These are phyloP conservation scores for Hanseniaspora gamundiae DNA, from an alignment of 1,139 yeast species.

Conservation along the genomic window DNA sequence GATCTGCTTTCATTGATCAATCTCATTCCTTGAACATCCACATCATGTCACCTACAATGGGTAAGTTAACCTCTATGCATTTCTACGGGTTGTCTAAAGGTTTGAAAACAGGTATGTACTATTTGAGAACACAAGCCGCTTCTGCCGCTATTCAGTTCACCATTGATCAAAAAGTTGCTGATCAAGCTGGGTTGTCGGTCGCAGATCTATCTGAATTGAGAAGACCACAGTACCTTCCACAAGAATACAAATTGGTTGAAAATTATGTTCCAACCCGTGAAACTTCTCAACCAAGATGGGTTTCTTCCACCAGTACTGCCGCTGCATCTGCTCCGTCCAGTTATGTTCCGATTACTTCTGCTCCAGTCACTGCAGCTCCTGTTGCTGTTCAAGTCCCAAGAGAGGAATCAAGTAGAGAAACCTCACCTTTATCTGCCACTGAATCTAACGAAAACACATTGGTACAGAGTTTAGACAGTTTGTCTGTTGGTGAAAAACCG, in stretches of 20 bases:
- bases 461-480: constrained; percentile 9
- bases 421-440: constrained; percentile 11
- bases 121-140: constrained; percentile 90
- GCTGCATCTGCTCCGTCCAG: constrained; percentile 2
- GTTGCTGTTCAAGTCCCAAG: constrained; percentile 4
- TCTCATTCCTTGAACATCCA: constrained; percentile 85
- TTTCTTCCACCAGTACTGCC: constrained; percentile 6
- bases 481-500: constrained; percentile 3
- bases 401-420: constrained; percentile 9
- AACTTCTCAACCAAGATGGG: constrained; percentile 16
- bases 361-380: constrained; percentile 5
- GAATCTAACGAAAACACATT: constrained; percentile 15
- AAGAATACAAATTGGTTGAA: constrained; percentile 21
- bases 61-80: constrained; percentile 93
- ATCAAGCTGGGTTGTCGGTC: constrained; percentile 38
- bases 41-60: constrained; percentile 79
- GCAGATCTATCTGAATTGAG: constrained; percentile 46
- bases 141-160: constrained; percentile 90
- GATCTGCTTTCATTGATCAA: constrained; percentile 89
- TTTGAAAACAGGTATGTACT: constrained; percentile 95
- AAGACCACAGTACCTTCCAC: constrained; percentile 39
- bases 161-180: constrained; percentile 47
- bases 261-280: constrained; percentile 23
- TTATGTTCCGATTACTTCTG: constrained; percentile 4
- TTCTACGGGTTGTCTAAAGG: constrained; percentile 97